phyloP scores from a whole-genome alignment of 345 rosid species.

The Lepidium africanum region DNA sequence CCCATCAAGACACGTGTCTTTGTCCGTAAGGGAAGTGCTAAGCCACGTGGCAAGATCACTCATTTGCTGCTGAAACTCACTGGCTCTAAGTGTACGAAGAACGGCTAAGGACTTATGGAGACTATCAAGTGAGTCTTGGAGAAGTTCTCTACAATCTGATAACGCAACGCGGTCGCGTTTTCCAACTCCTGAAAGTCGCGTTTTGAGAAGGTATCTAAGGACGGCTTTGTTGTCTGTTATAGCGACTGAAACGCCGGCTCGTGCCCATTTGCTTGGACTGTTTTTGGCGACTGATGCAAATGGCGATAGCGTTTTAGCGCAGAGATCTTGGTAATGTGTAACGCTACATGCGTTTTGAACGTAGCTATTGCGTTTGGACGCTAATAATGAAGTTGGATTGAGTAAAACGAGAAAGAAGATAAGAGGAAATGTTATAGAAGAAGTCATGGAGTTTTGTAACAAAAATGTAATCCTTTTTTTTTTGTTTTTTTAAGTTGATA shows the following conservation, averaged over 20 bases:
- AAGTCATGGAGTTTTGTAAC: constrained; percentile 2
- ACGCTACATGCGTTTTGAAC: constrained; percentile 74
- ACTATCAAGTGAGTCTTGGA: constrained; percentile 46
- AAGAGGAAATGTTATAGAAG: constrained; percentile 2
- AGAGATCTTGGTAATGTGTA: constrained; percentile 53
- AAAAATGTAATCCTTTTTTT: background rate
- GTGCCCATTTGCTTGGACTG: constrained; percentile 75
- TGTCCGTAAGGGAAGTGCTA: constrained; percentile 64
- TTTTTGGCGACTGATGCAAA: constrained; percentile 51
- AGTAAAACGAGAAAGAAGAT: constrained; percentile 26
- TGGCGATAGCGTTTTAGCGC: constrained; percentile 50
- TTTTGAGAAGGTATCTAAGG: constrained; percentile 32
- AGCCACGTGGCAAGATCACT: constrained; percentile 60
- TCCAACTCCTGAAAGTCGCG: constrained; percentile 22
- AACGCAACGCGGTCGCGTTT: constrained; percentile 45
- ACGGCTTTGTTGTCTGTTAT: constrained; percentile 45
- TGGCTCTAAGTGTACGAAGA: constrained; percentile 41
- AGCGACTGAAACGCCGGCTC: constrained; percentile 78
- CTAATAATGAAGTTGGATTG: constrained; percentile 4
- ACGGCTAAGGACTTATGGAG: constrained; percentile 56
- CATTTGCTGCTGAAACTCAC: constrained; percentile 48
- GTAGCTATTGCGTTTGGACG: constrained; percentile 11
- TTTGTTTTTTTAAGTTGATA: background rate
- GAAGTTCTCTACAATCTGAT: constrained; percentile 59
- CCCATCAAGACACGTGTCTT: constrained; percentile 76